Evolutionary conservation across 2,329 filamentous ascomycete species (phyloP).

Genomic region (Teratosphaeria viscida): DNA sequence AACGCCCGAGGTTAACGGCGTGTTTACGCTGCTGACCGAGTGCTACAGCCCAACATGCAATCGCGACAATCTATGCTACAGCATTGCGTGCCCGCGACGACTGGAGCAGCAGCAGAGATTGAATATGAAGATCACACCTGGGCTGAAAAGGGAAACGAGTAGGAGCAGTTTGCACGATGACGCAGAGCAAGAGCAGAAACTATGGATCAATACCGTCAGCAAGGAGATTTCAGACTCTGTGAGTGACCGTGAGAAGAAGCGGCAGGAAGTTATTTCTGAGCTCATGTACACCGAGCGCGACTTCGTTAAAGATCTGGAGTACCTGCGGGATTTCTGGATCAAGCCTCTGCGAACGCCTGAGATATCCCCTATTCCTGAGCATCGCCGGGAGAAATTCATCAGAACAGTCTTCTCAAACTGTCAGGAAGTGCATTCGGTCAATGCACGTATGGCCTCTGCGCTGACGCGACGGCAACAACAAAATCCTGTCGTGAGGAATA

Average conservation of each 20-base stretch:
- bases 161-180: conserved; percentile 71
- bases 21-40: conserved; percentile 91
- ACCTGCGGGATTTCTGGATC: conserved; percentile 97
- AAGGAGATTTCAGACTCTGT: conserved; percentile 89
- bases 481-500: conserved; percentile 72
- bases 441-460: conserved; percentile 76
- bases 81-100: conserved; percentile 87
- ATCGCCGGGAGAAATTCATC: conserved; percentile 80
- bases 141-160: conserved; percentile 63
- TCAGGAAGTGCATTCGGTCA: conserved; percentile 86
- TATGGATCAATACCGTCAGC: conserved; percentile 98
- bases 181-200: conserved; percentile 81
- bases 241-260: conserved; percentile 86
- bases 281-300: conserved; percentile 98
- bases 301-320: conserved; percentile 98
- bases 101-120: conserved; percentile 89
- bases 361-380: conserved; percentile 76
- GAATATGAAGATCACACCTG: conserved; percentile 86
- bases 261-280: conserved; percentile 95
- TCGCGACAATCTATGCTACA: conserved; percentile 90
- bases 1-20: conserved; percentile 77
- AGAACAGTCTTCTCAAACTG: conserved; percentile 93
- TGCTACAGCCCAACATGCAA: conserved; percentile 98
- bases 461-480: conserved; percentile 86
- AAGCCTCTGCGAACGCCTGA: conserved; percentile 70